Evolutionary conservation across 345 rosid species (phyloP), one percentile per base, ranked within the genome.

Genomic region (Salix koriyanagi): DNA sequence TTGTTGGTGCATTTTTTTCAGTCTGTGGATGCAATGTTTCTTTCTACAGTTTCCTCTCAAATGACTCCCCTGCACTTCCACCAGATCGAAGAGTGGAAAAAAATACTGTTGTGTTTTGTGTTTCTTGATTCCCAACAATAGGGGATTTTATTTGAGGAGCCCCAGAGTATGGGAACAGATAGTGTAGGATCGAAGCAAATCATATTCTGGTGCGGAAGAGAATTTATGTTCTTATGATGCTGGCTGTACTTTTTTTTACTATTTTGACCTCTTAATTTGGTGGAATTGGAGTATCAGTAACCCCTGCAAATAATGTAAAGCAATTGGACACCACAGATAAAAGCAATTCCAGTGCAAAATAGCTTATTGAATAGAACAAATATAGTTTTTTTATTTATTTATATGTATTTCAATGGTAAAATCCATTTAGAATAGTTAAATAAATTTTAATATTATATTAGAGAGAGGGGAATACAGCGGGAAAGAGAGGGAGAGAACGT

Each of bases 1-100:
- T 79, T 13, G 77, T 69, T 67, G 56, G 65, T 58, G 42, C 26
- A 36, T n/a, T 76, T 58, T 34, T 44, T 56, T 54, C 12, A 25
- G 6, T 58, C 23, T 58, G 28, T 25, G 64, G 28, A 58, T 58
- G 64, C 62, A n/a, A n/a, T 56, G 8, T n/a, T 56, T 56, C 3
- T n/a, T 1, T 10, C 64, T 0, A 8, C 64, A 12, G 11, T 9
- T 9, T 58, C 28, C 64, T 58, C 64, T 1, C 28, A 3, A 23
- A 11, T 58, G 64, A 58, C 13, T 58, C 28, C 28, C 62, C 28
- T 56, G 14, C 64, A 12, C 28, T 23, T 58, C 64, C 64, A 9
- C 28, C 64, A n/a, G 64, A 11, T 58, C 28, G 64, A n/a, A 23
- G 28, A 10, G 64, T 58, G 28, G 64, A 58, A 41, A 41, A 41